Evolutionary conservation across 306 rosid species (phyloP), one percentile per base, ranked within the genome.

Genomic region (Prunus campanulata): DNA sequence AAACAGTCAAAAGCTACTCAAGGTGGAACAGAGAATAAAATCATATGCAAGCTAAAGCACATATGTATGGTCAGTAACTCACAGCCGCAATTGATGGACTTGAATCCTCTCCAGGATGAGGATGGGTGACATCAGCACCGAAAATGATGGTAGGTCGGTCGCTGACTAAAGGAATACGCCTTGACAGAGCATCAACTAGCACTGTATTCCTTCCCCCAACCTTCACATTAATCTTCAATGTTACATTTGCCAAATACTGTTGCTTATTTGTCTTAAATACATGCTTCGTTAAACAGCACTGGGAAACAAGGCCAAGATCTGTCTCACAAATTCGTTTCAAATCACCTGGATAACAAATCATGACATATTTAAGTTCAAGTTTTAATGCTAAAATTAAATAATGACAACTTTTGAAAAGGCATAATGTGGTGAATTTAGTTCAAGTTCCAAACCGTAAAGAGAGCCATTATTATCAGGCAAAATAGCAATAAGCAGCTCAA

Each of bases 381-480:
- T 44, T 2, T 13, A 20, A 12, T 22, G 54, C 1, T 5, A 32
- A 70, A 15, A 24, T 60, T 16, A 24, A 59, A 54, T 18, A 11
- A 62, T n/a, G 15, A 20, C 4, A 18, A 63, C 9, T 20, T 7
- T 25, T 20, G 13, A 29, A 32, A 10, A 2, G 29, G 63, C 15
- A 72, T 24, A 18, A 42, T 8, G 6, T 19, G 20, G 16, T 15
- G 8, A 61, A 51, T 49, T 59, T 0, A 39, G 32, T 55, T 68
- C 50, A 30, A 46, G 32, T 42, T 72, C 13, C 84, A 70, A 74
- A 95, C 99, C 99, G 81, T 95, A 95, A 6, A 95, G 97, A 49
- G 96, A 85, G 35, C 99, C 99, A 74, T 95, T 95, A 59, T 89
- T 92, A 68, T 95, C 99, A 0, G 99, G 99, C 74, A 95, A 81